Base-by-base conservation (phyloP, 495 filamentous ascomycete genomes). In the Xanthoparmelia taractica region DNA sequence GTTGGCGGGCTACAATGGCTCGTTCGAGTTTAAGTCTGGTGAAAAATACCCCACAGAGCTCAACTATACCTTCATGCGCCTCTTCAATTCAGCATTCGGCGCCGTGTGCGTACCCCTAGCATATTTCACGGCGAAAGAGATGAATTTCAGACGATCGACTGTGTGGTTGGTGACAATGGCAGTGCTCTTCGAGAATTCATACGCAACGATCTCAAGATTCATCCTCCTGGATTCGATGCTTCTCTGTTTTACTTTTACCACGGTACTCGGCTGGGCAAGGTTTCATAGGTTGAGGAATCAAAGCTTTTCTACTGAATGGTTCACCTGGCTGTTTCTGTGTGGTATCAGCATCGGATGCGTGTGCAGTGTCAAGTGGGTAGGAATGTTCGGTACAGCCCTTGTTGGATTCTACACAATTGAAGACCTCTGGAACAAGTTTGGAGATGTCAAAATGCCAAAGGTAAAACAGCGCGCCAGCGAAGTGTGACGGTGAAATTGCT, bases 11-110 rank as follows among this genome's bases (percentile, higher is more conserved):
- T 98, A 98, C 80, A 98, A 98, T 82, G 94, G 94, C 40, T 96
- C 95, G 1, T 98, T 98, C 77, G 95, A 97, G 74, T 98, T 98
- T 84, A 98, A 98, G 74, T 97, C 93, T 31, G 94, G 94, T 69
- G 94, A 97, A 73, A 89, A 81, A 52, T 98, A 98, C 71, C 94
- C 94, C 2, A 82, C 85, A 66, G 91, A 97, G 70, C 79, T 98
- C 71, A 88, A 98, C 79, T 98, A 97, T 74, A 95, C 92, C 64
- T 96, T 96, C 73, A 98, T 98, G 94, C 87, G 94, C 66, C 81
- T 94, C 40, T 98, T 98, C 84, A 98, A 98, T 77, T 86, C 94
- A 61, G 83, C 90, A 57, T 98, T 96, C 76, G 94, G 94, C 47
- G 92, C 90, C 59, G 79, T 93, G 33, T 97, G 92, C 72, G 86